Conservation (phyloP, 371 early-diverging fungal genomes). For the Mucor sp. region DNA sequence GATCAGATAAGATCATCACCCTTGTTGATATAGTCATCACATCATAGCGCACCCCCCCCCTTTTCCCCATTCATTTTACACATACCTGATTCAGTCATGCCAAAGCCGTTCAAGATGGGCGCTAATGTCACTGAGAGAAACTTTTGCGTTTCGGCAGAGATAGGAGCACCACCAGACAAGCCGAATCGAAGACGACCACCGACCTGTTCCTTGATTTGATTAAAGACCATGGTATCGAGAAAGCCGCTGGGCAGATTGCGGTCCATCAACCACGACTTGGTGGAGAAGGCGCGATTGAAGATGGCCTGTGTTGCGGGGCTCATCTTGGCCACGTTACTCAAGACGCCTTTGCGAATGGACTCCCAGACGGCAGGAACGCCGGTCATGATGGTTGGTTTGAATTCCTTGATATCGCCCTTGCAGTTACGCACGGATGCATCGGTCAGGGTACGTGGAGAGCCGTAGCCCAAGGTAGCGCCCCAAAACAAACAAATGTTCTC, state of each 20-base stretch:
- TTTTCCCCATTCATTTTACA: neutral
- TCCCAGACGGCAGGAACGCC: conserved; percentile 86
- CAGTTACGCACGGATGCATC: conserved; percentile 74
- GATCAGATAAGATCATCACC: conserved; percentile 10
- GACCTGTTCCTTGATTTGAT: conserved; percentile 68
- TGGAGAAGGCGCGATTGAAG: conserved; percentile 63
- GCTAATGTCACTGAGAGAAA: conserved; percentile 71
- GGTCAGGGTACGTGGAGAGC: conserved; percentile 67
- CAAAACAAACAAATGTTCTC: conserved; percentile 53
- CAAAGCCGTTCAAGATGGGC: conserved; percentile 79
- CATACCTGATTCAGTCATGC: conserved; percentile 37
- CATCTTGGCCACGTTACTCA: conserved; percentile 51
- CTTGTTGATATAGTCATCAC: neutral
- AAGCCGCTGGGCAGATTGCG: conserved; percentile 59
- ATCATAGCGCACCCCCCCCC: too few species aligned
- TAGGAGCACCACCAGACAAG: conserved; percentile 85
- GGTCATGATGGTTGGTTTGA: conserved; percentile 78
- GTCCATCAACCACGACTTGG: conserved; percentile 61
- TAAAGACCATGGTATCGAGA: conserved; percentile 77
- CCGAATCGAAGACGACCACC: conserved; percentile 80
- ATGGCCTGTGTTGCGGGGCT: conserved; percentile 50
- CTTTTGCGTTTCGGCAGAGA: conserved; percentile 68
- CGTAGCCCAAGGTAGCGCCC: conserved; percentile 76
- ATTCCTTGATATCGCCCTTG: conserved; percentile 71
- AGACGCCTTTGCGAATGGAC: conserved; percentile 67